These are phyloP conservation scores for Boletus edulis DNA, from an alignment of 768 basidiomycete genomes.

Conservation along the genomic window DNA sequence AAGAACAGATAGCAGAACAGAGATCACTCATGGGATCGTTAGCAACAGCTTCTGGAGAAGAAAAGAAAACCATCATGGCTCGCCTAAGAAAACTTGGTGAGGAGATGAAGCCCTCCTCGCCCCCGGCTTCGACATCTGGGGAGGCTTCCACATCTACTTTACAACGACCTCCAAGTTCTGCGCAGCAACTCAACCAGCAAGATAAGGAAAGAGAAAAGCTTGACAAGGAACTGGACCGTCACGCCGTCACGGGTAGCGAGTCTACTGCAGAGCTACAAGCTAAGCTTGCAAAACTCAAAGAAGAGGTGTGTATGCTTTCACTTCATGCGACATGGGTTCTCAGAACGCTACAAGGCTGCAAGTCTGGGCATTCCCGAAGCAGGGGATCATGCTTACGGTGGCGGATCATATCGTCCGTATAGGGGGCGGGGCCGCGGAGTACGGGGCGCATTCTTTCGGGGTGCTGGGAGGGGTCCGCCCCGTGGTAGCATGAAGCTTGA, in stretches of 20 bases:
- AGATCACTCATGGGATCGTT: slow-evolving; percentile 79
- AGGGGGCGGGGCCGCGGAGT: slow-evolving; percentile 64
- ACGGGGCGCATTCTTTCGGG: slow-evolving; percentile 57
- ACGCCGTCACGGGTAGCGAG: slow-evolving; percentile 40
- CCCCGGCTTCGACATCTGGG: slow-evolving; percentile 28
- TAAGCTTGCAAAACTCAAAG: slow-evolving; percentile 72
- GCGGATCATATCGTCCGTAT: slow-evolving; percentile 57
- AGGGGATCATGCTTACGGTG: slow-evolving; percentile 34
- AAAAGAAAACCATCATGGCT: slow-evolving; percentile 79
- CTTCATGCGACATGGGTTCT: slow-evolving; percentile 3
- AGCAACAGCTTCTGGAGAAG: slow-evolving; percentile 57
- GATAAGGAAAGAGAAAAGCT: slow-evolving; percentile 64
- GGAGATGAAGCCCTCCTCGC: slow-evolving; percentile 60
- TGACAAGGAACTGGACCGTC: slow-evolving; percentile 83
- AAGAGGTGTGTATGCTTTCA: slow-evolving; percentile 51
- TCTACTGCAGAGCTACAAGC: slow-evolving; percentile 71
- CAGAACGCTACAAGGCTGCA: slow-evolving; percentile 51
- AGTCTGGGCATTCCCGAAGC: slow-evolving; percentile 65
- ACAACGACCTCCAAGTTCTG: slow-evolving; percentile 22
- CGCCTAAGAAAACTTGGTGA: slow-evolving; percentile 73
- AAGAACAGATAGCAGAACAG: slow-evolving; percentile 85
- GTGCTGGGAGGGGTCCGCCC: slow-evolving; percentile 61
- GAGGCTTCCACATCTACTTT: slow-evolving; percentile 25
- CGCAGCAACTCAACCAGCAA: slow-evolving; percentile 40
- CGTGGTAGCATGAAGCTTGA: slow-evolving; percentile 85